Conservation (phyloP, 2,329 filamentous ascomycete genomes). For the Trichoderma sp. region DNA sequence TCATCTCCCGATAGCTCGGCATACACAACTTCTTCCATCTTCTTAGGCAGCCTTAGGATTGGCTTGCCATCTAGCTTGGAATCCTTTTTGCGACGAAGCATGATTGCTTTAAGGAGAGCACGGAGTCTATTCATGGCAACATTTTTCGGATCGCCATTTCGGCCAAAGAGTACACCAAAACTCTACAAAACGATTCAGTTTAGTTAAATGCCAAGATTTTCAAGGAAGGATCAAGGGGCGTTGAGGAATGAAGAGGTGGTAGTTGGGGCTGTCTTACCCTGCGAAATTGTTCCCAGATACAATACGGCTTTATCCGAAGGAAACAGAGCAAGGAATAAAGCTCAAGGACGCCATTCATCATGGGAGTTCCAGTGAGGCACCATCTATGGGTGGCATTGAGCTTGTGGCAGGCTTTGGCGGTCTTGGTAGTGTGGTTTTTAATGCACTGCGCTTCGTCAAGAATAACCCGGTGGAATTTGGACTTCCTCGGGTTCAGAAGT, state of each 20-base stretch:
- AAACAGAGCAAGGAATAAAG: conserved; percentile 77
- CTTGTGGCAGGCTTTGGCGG: conserved; percentile 64
- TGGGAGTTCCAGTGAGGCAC: conserved; percentile 79
- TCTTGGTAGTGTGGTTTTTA: conserved; percentile 72
- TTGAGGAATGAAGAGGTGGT: neutral
- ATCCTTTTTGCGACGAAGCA: conserved; percentile 79
- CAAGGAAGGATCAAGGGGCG: neutral
- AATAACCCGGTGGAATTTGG: conserved; percentile 76
- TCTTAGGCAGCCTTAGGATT: conserved; percentile 71
- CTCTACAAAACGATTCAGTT: conserved; percentile 29
- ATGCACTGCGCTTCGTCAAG: conserved; percentile 85
- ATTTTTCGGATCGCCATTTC: conserved; percentile 48
- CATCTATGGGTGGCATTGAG: conserved; percentile 71
- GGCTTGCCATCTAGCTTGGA: conserved; percentile 77
- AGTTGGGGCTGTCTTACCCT: conserved; percentile 37
- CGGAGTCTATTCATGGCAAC: conserved; percentile 72
- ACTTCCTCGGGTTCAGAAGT: conserved; percentile 56
- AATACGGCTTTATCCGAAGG: conserved; percentile 73
- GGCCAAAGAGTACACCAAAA: conserved; percentile 43
- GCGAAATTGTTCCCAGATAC: conserved; percentile 61
- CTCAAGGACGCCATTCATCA: conserved; percentile 83
- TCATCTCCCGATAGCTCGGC: conserved; percentile 73
- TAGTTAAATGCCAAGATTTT: conserved; percentile 3
- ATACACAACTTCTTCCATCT: conserved; percentile 73
- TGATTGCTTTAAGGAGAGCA: conserved; percentile 72